Conservation (phyloP, 208 protist species). For the Wallacemonas sp. region DNA sequence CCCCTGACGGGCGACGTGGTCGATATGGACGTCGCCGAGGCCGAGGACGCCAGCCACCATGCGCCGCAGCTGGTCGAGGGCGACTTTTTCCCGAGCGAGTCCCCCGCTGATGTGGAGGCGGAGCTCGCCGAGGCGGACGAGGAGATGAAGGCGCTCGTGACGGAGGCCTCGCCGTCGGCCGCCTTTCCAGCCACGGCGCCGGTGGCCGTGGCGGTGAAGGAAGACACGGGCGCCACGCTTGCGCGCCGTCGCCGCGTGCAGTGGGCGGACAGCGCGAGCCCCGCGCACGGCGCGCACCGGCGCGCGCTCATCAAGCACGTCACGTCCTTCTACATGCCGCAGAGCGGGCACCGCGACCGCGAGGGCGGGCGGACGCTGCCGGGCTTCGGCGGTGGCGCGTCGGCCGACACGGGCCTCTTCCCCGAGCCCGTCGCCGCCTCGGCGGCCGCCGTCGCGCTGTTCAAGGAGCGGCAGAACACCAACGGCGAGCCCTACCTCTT, state of each 20-base stretch:
- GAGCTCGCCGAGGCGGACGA: conserved; percentile 8
- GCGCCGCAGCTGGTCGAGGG: conserved; percentile 65
- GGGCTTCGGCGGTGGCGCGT: conserved; percentile 1
- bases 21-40: conserved; percentile 32
- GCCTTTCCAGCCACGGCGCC: not conserved
- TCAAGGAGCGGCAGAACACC: conserved; percentile 44
- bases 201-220: not conserved
- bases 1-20: conserved; percentile 37
- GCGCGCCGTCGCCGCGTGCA: conserved; percentile 38
- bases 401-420: conserved; percentile 20
- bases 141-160: conserved; percentile 19
- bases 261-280: conserved; percentile 53
- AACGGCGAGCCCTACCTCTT: conserved; percentile 61
- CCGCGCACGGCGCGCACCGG: not conserved
- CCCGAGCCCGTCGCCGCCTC: conserved; percentile 26
- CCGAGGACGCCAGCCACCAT: conserved; percentile 28
- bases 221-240: conserved; percentile 13
- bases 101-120: conserved; percentile 23
- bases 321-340: conserved; percentile 61
- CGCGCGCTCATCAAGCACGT: conserved; percentile 52
- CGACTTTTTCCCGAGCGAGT: conserved; percentile 59
- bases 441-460: conserved; percentile 35
- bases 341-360: conserved; percentile 22
- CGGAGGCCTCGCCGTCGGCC: conserved; percentile 15
- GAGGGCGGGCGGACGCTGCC: not conserved